Evolutionary conservation across 148 eudicot species (phyloP).

Genomic region (Dysphania ambrosioides): DNA sequence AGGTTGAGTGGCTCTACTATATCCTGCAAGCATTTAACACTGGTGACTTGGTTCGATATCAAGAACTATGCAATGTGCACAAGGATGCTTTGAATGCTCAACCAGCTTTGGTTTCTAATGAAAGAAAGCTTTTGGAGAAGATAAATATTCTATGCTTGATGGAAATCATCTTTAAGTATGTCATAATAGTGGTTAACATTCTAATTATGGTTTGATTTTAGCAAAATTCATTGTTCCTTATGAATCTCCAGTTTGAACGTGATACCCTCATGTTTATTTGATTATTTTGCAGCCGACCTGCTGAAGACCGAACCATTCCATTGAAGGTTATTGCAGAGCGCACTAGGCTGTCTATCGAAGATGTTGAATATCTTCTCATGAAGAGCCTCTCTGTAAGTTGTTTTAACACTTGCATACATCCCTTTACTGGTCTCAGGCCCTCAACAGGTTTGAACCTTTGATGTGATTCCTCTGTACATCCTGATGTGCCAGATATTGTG

Average conservation of each 20-base stretch:
- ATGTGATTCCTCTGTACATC: not conserved
- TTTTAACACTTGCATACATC: not conserved
- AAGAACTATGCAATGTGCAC: constrained; percentile 80
- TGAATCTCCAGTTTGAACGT: not conserved
- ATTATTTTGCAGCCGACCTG: constrained; percentile 68
- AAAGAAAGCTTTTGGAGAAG: constrained; percentile 82
- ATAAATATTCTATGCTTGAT: constrained; percentile 95
- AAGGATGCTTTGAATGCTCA: constrained; percentile 73
- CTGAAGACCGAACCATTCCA: constrained; percentile 88
- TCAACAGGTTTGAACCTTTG: not conserved
- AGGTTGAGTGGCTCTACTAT: constrained; percentile 93
- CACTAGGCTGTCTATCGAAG: constrained; percentile 71
- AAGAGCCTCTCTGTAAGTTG: constrained; percentile 90
- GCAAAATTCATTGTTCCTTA: not conserved
- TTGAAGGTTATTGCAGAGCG: constrained; percentile 74
- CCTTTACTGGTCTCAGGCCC: not conserved
- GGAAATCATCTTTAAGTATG: constrained; percentile 93
- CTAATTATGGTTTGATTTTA: not conserved
- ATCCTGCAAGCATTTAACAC: constrained; percentile 85
- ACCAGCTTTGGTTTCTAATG: constrained; percentile 90
- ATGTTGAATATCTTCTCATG: constrained; percentile 95
- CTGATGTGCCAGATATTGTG: not conserved
- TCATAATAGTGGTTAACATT: not conserved
- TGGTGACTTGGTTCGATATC: constrained; percentile 83
- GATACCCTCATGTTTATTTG: constrained; percentile 3